Evolutionary conservation across 2,329 filamentous ascomycete species (phyloP).

Genomic region (Monosporascus sp.): DNA sequence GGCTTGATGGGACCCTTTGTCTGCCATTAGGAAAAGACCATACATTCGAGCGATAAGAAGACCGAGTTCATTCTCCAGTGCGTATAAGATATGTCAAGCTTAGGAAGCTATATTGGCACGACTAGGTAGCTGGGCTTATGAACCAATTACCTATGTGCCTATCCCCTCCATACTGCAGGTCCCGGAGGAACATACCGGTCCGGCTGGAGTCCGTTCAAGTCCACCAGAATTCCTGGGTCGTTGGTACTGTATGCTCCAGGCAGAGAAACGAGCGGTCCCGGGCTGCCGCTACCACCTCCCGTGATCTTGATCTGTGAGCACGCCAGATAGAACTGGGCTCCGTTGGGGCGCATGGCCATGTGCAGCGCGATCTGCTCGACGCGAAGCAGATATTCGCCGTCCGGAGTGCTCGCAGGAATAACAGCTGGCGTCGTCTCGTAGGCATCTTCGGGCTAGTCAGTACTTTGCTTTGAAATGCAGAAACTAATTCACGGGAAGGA

Average conservation of each 20-base stretch:
- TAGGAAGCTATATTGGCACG: too few species aligned
- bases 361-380: slow-evolving; percentile 36
- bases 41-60: too few species aligned
- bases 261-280: slow-evolving; percentile 24
- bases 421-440: slow-evolving; percentile 28
- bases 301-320: slow-evolving; percentile 34
- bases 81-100: too few species aligned
- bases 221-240: slow-evolving; percentile 29
- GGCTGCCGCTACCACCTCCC: slow-evolving; percentile 27
- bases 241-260: slow-evolving; percentile 27
- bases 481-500: neutral
- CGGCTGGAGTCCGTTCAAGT: slow-evolving; percentile 21
- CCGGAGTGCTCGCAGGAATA: slow-evolving; percentile 27
- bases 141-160: neutral
- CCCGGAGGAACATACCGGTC: slow-evolving; percentile 24
- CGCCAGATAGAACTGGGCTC: slow-evolving; percentile 33
- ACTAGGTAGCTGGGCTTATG: too few species aligned
- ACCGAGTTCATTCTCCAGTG: too few species aligned
- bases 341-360: slow-evolving; percentile 27
- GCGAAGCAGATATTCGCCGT: slow-evolving; percentile 33
- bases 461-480: neutral
- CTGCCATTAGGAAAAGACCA: too few species aligned
- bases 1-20: too few species aligned
- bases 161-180: slow-evolving; percentile 17
- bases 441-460: slow-evolving; percentile 16